These are phyloP conservation scores for Exophiala xenobiotica DNA, from an alignment of 2,329 filamentous ascomycete species.

Conservation along the genomic window DNA sequence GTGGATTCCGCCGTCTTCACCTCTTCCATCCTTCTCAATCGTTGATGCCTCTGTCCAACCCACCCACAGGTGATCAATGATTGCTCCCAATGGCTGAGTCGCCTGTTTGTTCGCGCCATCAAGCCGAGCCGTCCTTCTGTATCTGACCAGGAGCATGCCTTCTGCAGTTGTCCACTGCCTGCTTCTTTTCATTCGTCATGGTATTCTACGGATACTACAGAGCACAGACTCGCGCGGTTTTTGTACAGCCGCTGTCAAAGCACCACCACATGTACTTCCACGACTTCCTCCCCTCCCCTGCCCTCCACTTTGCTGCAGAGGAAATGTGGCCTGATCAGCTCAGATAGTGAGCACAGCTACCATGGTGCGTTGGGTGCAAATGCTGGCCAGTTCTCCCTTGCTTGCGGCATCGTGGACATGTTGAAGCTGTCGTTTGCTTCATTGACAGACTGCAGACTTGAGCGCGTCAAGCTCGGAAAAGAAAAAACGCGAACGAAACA, in stretches of 20 bases:
- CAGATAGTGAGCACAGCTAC: too few relatives aligned
- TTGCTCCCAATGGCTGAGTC: too few relatives aligned
- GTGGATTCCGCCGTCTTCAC: slow-evolving; percentile 8
- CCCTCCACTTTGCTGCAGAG: not conserved
- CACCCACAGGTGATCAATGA: too few relatives aligned
- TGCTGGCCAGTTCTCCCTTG: not conserved
- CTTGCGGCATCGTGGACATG: not conserved
- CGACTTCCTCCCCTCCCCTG: not conserved
- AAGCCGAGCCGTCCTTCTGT: too few relatives aligned
- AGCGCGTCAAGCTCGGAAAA: slow-evolving; percentile 5
- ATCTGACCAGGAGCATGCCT: too few relatives aligned
- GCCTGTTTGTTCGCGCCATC: too few relatives aligned
- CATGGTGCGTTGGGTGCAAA: too few relatives aligned
- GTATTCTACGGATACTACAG: slow-evolving; percentile 1
- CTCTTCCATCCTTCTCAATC: slow-evolving; percentile 1
- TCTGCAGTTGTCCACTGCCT: not conserved
- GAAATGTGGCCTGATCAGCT: too few relatives aligned
- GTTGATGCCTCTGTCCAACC: too few relatives aligned
- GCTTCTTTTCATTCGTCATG: not conserved
- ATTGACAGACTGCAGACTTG: not conserved
- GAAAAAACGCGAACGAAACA: slow-evolving; percentile 10
- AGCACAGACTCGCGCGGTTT: slow-evolving; percentile 22
- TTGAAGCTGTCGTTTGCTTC: not conserved
- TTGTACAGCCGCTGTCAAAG: slow-evolving; percentile 8
- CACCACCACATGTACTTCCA: slow-evolving; percentile 12